These are phyloP conservation scores for Vitis riparia DNA, from an alignment of 164 flowering plant genomes.

Conservation along the genomic window DNA sequence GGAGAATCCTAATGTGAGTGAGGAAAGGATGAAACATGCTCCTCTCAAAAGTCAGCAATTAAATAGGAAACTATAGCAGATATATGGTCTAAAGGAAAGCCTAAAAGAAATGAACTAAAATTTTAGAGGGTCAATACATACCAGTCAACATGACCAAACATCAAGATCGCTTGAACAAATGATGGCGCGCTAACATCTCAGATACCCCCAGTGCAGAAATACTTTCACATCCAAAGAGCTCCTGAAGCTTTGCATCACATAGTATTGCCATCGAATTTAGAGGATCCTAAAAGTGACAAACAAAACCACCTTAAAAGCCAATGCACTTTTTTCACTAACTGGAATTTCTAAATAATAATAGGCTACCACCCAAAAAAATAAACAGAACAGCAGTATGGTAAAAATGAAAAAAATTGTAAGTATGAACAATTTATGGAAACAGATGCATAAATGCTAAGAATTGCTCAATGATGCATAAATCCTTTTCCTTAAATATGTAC, in stretches of 20 bases:
- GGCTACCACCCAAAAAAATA: too few relatives aligned
- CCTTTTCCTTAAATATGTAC: too few relatives aligned
- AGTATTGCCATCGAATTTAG: slow-evolving; percentile 49
- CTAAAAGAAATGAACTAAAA: not conserved
- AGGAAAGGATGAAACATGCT: not conserved
- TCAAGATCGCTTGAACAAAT: slow-evolving; percentile 58
- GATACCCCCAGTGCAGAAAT: slow-evolving; percentile 64
- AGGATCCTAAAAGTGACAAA: slow-evolving; percentile 56
- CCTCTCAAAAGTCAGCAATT: not conserved
- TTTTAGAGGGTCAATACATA: slow-evolving; percentile 16
- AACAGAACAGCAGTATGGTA: too few relatives aligned
- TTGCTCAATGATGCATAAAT: too few relatives aligned
- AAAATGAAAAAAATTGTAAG: too few relatives aligned
- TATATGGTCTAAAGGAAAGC: not conserved
- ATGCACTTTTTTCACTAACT: not conserved
- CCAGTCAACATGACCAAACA: slow-evolving; percentile 32
- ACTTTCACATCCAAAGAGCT: slow-evolving; percentile 80
- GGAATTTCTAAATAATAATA: not conserved
- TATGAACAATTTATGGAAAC: too few relatives aligned
- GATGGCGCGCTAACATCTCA: slow-evolving; percentile 61
- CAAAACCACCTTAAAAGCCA: not conserved
- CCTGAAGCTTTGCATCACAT: slow-evolving; percentile 82
- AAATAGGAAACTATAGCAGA: not conserved
- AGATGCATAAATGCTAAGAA: too few relatives aligned
- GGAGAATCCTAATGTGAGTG: not conserved